Conservation (phyloP, 768 basidiomycete genomes). For the Trametes cinnabarina region DNA sequence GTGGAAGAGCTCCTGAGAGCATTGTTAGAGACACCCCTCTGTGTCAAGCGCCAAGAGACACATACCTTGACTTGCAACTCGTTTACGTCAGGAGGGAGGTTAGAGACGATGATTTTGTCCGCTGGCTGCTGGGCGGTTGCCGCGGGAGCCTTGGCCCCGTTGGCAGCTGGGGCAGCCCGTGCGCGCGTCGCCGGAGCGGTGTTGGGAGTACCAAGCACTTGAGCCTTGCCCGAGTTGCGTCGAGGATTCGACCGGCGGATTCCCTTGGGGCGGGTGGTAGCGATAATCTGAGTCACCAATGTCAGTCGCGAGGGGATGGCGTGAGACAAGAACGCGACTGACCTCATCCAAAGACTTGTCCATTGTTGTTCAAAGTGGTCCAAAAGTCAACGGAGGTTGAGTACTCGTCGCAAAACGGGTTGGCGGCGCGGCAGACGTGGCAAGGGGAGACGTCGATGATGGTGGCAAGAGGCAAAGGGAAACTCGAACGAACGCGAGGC, state of each 20-base stretch:
- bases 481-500: slow-evolving; percentile 28
- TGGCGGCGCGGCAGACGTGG: slow-evolving; percentile 19
- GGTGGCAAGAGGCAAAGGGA: slow-evolving; percentile 35
- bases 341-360: slow-evolving; percentile 87
- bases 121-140: slow-evolving; percentile 44
- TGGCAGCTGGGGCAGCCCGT: slow-evolving; percentile 43
- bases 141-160: slow-evolving; percentile 35
- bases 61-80: slow-evolving; percentile 90
- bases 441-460: slow-evolving; percentile 24
- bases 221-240: slow-evolving; percentile 46
- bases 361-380: slow-evolving; percentile 41
- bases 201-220: slow-evolving; percentile 57
- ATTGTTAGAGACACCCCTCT: neutral
- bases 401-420: slow-evolving; percentile 12
- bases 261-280: slow-evolving; percentile 53
- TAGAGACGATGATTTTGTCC: slow-evolving; percentile 95
- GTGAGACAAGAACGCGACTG: slow-evolving; percentile 27
- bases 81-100: slow-evolving; percentile 90
- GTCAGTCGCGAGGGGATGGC: slow-evolving; percentile 24
- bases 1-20: slow-evolving; percentile 81
- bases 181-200: slow-evolving; percentile 51
- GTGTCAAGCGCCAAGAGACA: slow-evolving; percentile 14
- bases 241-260: slow-evolving; percentile 44
- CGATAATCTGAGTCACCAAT: slow-evolving; percentile 55
- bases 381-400: neutral